Conservation (phyloP, 2,329 filamentous ascomycete species). For the Xylariales sp. region DNA sequence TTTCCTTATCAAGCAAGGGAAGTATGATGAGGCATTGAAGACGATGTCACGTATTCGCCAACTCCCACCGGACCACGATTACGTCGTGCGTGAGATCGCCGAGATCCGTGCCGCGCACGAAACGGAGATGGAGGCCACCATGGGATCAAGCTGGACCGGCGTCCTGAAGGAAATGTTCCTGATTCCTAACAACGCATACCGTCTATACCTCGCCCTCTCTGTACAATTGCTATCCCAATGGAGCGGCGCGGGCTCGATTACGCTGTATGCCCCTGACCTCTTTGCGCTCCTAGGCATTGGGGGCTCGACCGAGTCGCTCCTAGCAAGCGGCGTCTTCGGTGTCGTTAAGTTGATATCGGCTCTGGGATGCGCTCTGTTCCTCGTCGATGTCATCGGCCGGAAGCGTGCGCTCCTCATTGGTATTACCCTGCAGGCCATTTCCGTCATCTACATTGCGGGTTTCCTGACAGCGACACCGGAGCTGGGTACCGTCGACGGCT, state of each 20-base stretch:
- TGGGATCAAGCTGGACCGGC: conserved; percentile 72
- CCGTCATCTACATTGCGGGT: conserved; percentile 71
- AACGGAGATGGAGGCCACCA: conserved; percentile 77
- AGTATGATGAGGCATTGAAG: conserved; percentile 66
- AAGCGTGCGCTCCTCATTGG: conserved; percentile 73
- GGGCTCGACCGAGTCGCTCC: conserved; percentile 74
- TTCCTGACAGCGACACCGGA: conserved; percentile 73
- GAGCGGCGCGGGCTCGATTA: conserved; percentile 79
- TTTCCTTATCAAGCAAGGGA: conserved; percentile 74
- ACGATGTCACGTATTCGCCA: conserved; percentile 69
- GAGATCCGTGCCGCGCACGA: conserved; percentile 74
- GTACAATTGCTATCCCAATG: conserved; percentile 80
- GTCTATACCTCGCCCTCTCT: conserved; percentile 74
- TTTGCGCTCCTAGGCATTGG: conserved; percentile 78
- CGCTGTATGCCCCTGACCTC: conserved; percentile 79
- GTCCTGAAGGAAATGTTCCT: conserved; percentile 76
- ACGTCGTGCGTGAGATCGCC: conserved; percentile 70
- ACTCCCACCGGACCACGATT: conserved; percentile 68
- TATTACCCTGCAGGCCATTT: conserved; percentile 68
- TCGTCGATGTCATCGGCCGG: conserved; percentile 82
- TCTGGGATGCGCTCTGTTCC: conserved; percentile 77
- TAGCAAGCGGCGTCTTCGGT: conserved; percentile 81
- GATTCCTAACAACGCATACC: conserved; percentile 76
- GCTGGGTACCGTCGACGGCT: conserved; percentile 62
- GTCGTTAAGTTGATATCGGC: conserved; percentile 77